Evolutionary conservation across 495 filamentous ascomycete genomes (phyloP).

Genomic region (Aspergillus saccharolyticus): DNA sequence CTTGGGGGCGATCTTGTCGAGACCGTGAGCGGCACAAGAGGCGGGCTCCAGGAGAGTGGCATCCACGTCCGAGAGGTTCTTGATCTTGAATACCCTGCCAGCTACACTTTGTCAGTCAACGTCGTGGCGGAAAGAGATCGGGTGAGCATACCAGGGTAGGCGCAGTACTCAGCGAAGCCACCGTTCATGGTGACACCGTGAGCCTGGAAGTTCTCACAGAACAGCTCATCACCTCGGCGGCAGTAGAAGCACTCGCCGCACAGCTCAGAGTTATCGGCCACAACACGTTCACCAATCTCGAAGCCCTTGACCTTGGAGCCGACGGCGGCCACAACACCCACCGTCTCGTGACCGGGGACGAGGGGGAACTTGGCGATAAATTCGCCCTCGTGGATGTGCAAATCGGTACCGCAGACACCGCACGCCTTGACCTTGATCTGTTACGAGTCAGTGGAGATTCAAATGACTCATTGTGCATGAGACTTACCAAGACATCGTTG

Average conservation of each 20-base stretch:
- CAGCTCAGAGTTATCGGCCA: constrained; percentile 53
- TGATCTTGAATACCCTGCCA: constrained; percentile 63
- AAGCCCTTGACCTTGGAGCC: constrained; percentile 58
- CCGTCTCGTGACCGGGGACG: constrained; percentile 47
- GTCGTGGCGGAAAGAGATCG: neutral
- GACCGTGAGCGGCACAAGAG: constrained; percentile 64
- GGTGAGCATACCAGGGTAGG: constrained; percentile 31
- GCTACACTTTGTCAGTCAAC: constrained; percentile 38
- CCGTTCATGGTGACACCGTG: constrained; percentile 63
- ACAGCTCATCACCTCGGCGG: constrained; percentile 59
- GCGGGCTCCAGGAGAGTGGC: constrained; percentile 71
- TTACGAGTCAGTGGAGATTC: neutral
- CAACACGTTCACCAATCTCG: constrained; percentile 60
- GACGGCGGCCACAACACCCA: constrained; percentile 51
- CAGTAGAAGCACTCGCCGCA: constrained; percentile 73
- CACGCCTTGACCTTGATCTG: constrained; percentile 57
- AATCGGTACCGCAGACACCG: constrained; percentile 64
- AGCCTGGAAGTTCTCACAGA: constrained; percentile 66
- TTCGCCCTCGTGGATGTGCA: constrained; percentile 63
- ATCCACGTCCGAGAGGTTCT: constrained; percentile 63
- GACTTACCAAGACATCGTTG: constrained; percentile 51
- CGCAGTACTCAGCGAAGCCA: constrained; percentile 66
- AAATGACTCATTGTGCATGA: too few species aligned
- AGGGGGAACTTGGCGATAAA: constrained; percentile 59
- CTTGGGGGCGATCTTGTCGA: constrained; percentile 67